Percentiles rank a stretch among this genome's conserved stretches.
Conservation (phyloP, 345 rosid species). For the Gossypium turneri region DNA sequence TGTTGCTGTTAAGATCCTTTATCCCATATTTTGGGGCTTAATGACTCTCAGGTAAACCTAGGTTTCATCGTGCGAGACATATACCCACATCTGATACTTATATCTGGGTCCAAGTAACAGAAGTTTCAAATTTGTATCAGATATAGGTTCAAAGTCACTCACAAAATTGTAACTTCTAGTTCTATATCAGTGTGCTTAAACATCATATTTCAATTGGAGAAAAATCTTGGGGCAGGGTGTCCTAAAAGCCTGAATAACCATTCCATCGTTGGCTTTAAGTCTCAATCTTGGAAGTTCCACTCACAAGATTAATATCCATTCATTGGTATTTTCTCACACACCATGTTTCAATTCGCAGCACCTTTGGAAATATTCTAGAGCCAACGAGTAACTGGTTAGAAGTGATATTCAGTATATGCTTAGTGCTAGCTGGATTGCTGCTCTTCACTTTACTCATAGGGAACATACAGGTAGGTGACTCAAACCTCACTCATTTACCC, state of each 20-base stretch:
- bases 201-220: too few relatives aligned
- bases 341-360: conserved; percentile 26
- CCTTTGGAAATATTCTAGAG: conserved; percentile 56
- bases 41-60: conserved; percentile 47
- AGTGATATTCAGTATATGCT: conserved; percentile 41
- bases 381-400: conserved; percentile 50
- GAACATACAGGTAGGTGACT: conserved; percentile 3
- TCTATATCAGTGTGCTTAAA: too few relatives aligned
- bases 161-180: too few relatives aligned
- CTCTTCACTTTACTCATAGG: conserved; percentile 51
- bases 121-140: too few relatives aligned
- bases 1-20: conserved; percentile 44
- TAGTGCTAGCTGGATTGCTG: conserved; percentile 5
- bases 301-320: background rate
- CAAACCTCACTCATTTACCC: too few relatives aligned
- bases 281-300: background rate
- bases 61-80: too few relatives aligned
- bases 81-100: too few relatives aligned
- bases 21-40: conserved; percentile 70
- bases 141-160: too few relatives aligned
- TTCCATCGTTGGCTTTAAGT: background rate
- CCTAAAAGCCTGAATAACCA: background rate
- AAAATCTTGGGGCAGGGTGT: too few relatives aligned
- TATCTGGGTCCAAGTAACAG: too few relatives aligned
- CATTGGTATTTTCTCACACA: background rate